Evolutionary conservation across 495 filamentous ascomycete species (phyloP), one percentile per base, ranked within the genome.

Genomic region (Tuber microsphaerosporum): DNA sequence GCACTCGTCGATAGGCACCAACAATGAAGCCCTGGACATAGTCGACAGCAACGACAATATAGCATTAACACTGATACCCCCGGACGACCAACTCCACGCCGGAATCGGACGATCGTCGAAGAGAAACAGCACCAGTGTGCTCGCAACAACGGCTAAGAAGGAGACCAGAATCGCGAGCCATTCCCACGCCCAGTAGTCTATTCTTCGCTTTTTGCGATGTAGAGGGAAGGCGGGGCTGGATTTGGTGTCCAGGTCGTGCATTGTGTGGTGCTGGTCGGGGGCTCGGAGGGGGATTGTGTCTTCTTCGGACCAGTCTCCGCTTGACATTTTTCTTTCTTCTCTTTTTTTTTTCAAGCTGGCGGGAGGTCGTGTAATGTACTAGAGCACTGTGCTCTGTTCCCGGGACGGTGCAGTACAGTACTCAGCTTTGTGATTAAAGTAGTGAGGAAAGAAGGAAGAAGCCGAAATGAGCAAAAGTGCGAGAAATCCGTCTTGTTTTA

Each of bases 1-100:
- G 45, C 79, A 77, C 65, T 81, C 73, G 26, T 81, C 80, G 41
- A 81, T 72, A 2, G 80, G 80, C 37, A 81, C 43, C n/a, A 81
- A 51, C 26, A 81, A 22, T 3, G 79, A 78, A 14, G 73, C 72
- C 48, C 79, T 78, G 56, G 79, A 81, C 26, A 81, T 14, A 0
- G 79, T 77, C 0, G 80, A 81, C 1, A 81, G 41, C 0, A 81
- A 1, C 0, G 80, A 81, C 22, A 81, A 48, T 34, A 81, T 76
- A 12, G 80, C 73, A 43, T 81, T 81, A 22, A 81, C 72, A 22
- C 75, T 81, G 20, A 81, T 71, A 0, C 80, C 79, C 39, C 74
- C 42, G 26, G 51, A 41, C 44, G 43, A 34, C 76, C 76, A 79
- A 46, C 77, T 79, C 77, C 77, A 79, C 5, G 65, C 41, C 1